Conservation (phyloP, 139 green algal species). For the Chlamydomonas eustigma region DNA sequence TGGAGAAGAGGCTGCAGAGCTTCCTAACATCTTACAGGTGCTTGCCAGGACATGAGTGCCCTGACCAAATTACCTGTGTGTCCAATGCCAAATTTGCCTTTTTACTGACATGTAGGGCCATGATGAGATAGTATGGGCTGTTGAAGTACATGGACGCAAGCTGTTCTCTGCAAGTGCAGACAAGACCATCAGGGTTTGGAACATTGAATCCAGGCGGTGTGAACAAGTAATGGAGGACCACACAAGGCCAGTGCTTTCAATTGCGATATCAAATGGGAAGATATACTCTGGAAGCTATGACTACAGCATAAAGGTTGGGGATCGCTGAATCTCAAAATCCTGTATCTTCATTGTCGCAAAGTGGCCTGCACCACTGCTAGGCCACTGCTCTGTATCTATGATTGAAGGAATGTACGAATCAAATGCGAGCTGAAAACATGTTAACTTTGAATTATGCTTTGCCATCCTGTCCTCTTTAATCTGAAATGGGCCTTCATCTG, state of each 20-base stretch:
- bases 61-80: neutral
- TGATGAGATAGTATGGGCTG: slow-evolving; percentile 93
- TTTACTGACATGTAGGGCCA: slow-evolving; percentile 61
- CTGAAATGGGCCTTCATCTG: too few species aligned
- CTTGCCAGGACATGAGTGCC: neutral
- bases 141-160: slow-evolving; percentile 65
- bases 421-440: too few species aligned
- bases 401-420: too few species aligned
- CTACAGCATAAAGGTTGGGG: slow-evolving; percentile 85
- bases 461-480: too few species aligned
- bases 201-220: slow-evolving; percentile 61
- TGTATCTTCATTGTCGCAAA: too few species aligned
- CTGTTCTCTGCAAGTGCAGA: slow-evolving; percentile 88
- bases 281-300: slow-evolving; percentile 90
- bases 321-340: too few species aligned
- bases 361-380: too few species aligned
- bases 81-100: neutral
- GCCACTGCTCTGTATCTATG: too few species aligned
- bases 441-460: too few species aligned
- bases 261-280: slow-evolving; percentile 68
- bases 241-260: slow-evolving; percentile 81
- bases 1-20: slow-evolving; percentile 44
- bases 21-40: slow-evolving; percentile 75
- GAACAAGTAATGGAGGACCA: slow-evolving; percentile 87
- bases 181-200: slow-evolving; percentile 90